These are phyloP conservation scores for Elaeagnus macrophylla DNA, from an alignment of 306 rosid species.

Conservation along the genomic window DNA sequence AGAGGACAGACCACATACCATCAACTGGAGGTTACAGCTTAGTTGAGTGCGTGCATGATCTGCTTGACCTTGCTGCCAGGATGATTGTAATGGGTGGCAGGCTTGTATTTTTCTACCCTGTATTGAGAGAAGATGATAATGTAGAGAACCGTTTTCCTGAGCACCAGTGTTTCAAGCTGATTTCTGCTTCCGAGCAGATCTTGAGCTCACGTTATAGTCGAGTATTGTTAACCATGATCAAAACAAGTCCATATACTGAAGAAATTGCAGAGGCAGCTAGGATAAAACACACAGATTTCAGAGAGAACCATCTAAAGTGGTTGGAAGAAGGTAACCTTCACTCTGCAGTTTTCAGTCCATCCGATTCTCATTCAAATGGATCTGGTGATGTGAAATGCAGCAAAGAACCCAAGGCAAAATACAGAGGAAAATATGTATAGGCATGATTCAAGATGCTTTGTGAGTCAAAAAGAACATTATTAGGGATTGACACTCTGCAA, in stretches of 20 bases:
- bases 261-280: constrained; percentile 71
- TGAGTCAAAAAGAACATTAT: neutral
- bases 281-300: constrained; percentile 56
- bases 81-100: constrained; percentile 78
- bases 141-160: constrained; percentile 53
- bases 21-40: constrained; percentile 87
- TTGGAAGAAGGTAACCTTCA: constrained; percentile 94
- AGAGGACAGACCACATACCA: constrained; percentile 85
- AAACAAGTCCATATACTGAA: constrained; percentile 52
- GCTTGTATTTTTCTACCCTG: constrained; percentile 91
- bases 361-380: constrained; percentile 27
- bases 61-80: constrained; percentile 82
- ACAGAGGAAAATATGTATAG: constrained; percentile 89
- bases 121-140: constrained; percentile 66
- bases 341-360: constrained; percentile 76
- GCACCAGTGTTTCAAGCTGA: constrained; percentile 63
- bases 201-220: constrained; percentile 84
- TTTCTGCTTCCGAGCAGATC: constrained; percentile 76
- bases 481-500: too few relatives aligned
- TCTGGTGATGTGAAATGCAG: constrained; percentile 31
- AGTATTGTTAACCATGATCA: constrained; percentile 78
- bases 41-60: constrained; percentile 90
- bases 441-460: neutral
- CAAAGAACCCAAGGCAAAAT: constrained; percentile 72
- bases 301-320: constrained; percentile 89